Conservation (phyloP, 495 filamentous ascomycete species). For the Tuber microsphaerosporum region DNA sequence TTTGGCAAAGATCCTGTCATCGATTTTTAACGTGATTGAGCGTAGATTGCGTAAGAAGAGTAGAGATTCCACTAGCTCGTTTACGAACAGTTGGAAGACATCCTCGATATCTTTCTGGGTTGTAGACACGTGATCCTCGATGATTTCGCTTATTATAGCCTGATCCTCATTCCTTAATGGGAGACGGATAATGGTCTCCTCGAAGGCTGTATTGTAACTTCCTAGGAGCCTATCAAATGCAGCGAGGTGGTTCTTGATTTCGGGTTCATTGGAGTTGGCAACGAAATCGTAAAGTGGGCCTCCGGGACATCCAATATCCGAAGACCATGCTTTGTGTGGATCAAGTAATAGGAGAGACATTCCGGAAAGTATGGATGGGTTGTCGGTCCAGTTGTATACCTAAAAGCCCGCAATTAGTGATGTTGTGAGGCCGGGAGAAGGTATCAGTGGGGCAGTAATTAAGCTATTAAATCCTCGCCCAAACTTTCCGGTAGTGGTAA, state of each 20-base stretch:
- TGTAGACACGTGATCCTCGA: slow-evolving; percentile 37
- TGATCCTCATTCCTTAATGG: slow-evolving; percentile 43
- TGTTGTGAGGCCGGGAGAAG: not conserved
- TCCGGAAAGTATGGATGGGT: slow-evolving; percentile 44
- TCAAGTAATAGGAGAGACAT: slow-evolving; percentile 44
- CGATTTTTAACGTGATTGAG: slow-evolving; percentile 37
- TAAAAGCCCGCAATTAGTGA: slow-evolving; percentile 7
- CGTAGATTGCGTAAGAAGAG: slow-evolving; percentile 44
- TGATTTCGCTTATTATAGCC: slow-evolving; percentile 37
- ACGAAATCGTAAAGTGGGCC: slow-evolving; percentile 46
- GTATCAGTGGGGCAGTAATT: not conserved
- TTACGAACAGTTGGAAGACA: slow-evolving; percentile 40
- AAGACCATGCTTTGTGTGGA: slow-evolving; percentile 46
- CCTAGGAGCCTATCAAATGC: slow-evolving; percentile 39
- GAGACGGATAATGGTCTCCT: slow-evolving; percentile 46
- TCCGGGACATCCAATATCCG: slow-evolving; percentile 31
- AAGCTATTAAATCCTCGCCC: slow-evolving; percentile 45
- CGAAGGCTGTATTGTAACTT: slow-evolving; percentile 18
- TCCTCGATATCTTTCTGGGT: slow-evolving; percentile 37
- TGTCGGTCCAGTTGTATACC: slow-evolving; percentile 48
- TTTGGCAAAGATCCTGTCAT: slow-evolving; percentile 28
- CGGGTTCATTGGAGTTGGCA: slow-evolving; percentile 21
- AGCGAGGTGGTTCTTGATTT: slow-evolving; percentile 44
- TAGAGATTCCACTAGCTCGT: slow-evolving; percentile 42
- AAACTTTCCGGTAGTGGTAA: slow-evolving; percentile 44